Conservation (phyloP, 768 basidiomycete genomes). For the Amanita brunnescens region DNA sequence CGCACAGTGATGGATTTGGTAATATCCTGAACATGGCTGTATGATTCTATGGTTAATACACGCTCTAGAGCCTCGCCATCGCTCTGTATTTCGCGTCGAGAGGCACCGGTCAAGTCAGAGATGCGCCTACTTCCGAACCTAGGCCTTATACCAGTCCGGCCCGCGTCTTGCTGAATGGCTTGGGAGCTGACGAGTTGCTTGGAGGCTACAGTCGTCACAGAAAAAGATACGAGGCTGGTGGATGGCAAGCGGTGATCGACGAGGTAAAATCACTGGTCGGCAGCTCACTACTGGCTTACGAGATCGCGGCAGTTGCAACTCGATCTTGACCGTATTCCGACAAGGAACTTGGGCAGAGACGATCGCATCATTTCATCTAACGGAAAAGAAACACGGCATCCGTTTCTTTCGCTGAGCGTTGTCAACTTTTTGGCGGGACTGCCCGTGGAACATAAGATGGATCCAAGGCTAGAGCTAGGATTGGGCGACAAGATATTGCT, state of each 20-base stretch:
- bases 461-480: constrained; percentile 66
- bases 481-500: constrained; percentile 86
- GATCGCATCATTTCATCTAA: constrained; percentile 89
- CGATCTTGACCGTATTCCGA: constrained; percentile 81
- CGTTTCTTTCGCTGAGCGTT: constrained; percentile 77
- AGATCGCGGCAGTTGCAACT: constrained; percentile 60
- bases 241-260: constrained; percentile 71
- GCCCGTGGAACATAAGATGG: constrained; percentile 77
- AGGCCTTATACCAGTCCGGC: constrained; percentile 63
- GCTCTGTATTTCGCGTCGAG: constrained; percentile 92
- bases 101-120: constrained; percentile 55
- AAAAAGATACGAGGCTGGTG: constrained; percentile 52
- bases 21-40: constrained; percentile 16
- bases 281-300: background rate
- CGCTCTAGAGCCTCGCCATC: constrained; percentile 71
- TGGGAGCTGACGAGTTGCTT: constrained; percentile 92
- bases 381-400: constrained; percentile 89
- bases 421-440: constrained; percentile 70
- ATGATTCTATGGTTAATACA: background rate
- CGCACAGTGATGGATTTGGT: constrained; percentile 90
- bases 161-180: constrained; percentile 77
- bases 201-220: constrained; percentile 92
- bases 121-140: constrained; percentile 23
- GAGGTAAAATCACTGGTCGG: constrained; percentile 44
- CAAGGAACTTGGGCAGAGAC: constrained; percentile 87